Conservation (phyloP, 495 filamentous ascomycete species). For the Lichina pygmaea region DNA sequence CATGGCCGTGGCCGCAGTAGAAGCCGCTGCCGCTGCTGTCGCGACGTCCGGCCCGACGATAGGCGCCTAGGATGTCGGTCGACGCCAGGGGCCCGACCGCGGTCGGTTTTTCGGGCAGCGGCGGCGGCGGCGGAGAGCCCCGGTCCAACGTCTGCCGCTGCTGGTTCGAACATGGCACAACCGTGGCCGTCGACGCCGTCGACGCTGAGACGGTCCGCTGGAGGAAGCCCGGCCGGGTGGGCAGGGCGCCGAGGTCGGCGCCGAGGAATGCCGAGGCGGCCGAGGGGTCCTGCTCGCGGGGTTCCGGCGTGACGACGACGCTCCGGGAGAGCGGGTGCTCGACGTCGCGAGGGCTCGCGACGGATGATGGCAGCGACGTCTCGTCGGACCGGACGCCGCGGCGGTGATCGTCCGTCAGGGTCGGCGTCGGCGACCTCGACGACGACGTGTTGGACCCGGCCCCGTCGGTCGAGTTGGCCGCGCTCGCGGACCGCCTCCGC, state of each 20-base stretch:
- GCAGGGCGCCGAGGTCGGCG: constrained; percentile 3
- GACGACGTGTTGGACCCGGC: constrained; percentile 48
- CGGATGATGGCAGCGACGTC: not conserved
- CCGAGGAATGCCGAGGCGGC: constrained; percentile 12
- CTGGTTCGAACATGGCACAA: constrained; percentile 1
- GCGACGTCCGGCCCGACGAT: constrained; percentile 17
- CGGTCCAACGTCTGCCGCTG: constrained; percentile 6
- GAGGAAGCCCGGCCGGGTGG: not conserved
- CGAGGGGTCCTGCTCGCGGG: constrained; percentile 13
- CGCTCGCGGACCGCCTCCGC: constrained; percentile 2
- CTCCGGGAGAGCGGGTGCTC: constrained; percentile 73
- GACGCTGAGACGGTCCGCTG: not conserved
- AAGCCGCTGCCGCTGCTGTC: constrained; percentile 11
- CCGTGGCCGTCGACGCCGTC: constrained; percentile 1
- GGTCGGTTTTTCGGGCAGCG: constrained; percentile 17
- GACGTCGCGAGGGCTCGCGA: constrained; percentile 13
- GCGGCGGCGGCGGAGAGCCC: constrained; percentile 8
- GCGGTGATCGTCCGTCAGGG: not conserved
- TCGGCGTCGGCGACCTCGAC: constrained; percentile 7
- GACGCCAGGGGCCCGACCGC: constrained; percentile 22
- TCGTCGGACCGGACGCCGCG: not conserved
- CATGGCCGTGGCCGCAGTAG: constrained; percentile 8
- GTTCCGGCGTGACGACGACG: constrained; percentile 47
- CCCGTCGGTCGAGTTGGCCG: constrained; percentile 23
- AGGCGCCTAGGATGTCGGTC: constrained; percentile 27